A percentile compares a stretch with the other conserved stretches of the same genome.
Evolutionary conservation across 306 rosid genomes (phyloP).

Genomic region (Rosa chinensis): DNA sequence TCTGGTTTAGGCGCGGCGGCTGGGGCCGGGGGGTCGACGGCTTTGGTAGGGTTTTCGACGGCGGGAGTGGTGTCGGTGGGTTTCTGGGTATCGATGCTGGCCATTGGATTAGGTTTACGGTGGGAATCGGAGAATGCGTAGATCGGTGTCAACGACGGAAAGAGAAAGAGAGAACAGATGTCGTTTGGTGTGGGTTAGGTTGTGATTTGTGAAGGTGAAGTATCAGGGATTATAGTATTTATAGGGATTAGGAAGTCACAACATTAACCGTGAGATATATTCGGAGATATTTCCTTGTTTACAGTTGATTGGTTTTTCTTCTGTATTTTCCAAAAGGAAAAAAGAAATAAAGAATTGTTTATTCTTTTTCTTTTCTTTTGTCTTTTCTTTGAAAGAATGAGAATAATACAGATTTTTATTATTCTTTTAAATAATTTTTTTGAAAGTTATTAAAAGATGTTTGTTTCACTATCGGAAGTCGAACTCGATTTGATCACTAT

Average conservation of each 20-base stretch:
- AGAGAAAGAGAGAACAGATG: neutral
- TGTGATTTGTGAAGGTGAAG: conserved; percentile 1
- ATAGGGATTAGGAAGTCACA: neutral
- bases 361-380: too few species aligned
- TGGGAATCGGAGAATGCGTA: conserved; percentile 31
- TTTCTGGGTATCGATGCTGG: conserved; percentile 47
- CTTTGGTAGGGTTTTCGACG: conserved; percentile 52
- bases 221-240: neutral
- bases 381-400: too few species aligned
- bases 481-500: too few species aligned
- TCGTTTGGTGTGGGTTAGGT: neutral
- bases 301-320: neutral
- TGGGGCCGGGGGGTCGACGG: conserved; percentile 42
- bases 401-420: too few species aligned
- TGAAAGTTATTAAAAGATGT: too few species aligned
- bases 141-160: conserved; percentile 1
- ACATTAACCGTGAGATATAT: neutral
- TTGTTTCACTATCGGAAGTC: too few species aligned
- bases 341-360: too few species aligned
- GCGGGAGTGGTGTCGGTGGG: conserved; percentile 32
- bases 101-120: conserved; percentile 41
- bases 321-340: too few species aligned
- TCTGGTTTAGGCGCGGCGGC: conserved; percentile 28
- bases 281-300: neutral
- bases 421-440: too few species aligned